A percentile compares a stretch with the other conserved stretches of the same genome.
phyloP scores from a whole-genome alignment of 192 early-diverging fungal species.

The Obelidium mucronatum region DNA sequence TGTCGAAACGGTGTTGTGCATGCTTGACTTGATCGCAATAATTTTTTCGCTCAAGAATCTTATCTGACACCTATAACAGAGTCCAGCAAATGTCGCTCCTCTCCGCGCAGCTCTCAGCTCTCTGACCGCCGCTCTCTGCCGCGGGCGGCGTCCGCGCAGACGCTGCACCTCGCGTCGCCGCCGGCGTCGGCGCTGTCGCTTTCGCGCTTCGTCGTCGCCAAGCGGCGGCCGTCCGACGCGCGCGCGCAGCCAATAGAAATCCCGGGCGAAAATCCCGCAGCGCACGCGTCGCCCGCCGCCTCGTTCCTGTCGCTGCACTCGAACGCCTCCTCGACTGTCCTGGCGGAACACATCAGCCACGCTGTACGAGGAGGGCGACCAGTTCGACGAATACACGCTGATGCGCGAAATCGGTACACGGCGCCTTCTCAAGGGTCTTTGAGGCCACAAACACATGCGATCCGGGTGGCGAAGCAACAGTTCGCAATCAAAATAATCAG shows the following conservation, averaged over 20 bases:
- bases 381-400: conserved; percentile 74
- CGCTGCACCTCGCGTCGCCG: background rate
- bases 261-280: background rate
- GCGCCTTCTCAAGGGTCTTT: conserved; percentile 78
- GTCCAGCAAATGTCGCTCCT: background rate
- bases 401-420: conserved; percentile 73
- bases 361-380: conserved; percentile 75
- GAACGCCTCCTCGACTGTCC: no score
- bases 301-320: conserved; percentile 1
- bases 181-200: background rate
- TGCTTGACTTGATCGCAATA: background rate
- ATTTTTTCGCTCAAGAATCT: background rate
- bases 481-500: conserved; percentile 73
- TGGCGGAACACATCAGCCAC: no score
- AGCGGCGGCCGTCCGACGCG: background rate
- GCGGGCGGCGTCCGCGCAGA: background rate
- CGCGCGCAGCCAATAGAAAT: background rate
- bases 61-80: background rate
- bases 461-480: background rate
- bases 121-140: background rate
- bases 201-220: background rate
- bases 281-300: background rate
- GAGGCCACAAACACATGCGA: conserved; percentile 61
- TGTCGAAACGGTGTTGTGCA: background rate
- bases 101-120: background rate